A percentile compares a stretch with the other conserved stretches of the same genome.
phyloP scores from a whole-genome alignment of 257 asterid genomes.

The Lavandula angustifolia region DNA sequence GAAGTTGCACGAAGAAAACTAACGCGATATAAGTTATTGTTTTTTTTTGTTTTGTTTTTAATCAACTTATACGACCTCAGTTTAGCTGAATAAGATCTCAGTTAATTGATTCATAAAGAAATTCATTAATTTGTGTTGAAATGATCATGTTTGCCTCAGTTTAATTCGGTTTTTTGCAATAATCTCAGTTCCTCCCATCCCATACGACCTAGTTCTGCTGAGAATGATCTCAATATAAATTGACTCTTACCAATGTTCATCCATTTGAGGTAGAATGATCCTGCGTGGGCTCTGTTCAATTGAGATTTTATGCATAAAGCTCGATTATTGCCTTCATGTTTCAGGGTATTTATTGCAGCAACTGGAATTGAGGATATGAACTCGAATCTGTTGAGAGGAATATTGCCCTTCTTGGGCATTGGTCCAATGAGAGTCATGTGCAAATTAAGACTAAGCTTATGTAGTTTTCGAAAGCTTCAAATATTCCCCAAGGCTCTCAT shows the following conservation, averaged over 20 bases:
- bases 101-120: neutral
- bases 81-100: neutral
- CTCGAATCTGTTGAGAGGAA: neutral
- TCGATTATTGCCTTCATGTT: conserved; percentile 23
- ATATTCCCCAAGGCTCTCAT: conserved; percentile 34
- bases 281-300: neutral
- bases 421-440: conserved; percentile 38
- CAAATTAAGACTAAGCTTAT: conserved; percentile 26
- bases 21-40: neutral
- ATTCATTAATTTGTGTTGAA: neutral
- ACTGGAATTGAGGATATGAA: conserved; percentile 14
- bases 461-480: conserved; percentile 33
- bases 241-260: neutral
- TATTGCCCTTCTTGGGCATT: conserved; percentile 15
- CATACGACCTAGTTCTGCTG: neutral
- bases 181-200: conserved; percentile 11
- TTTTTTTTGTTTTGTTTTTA: neutral
- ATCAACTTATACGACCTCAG: neutral
- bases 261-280: neutral
- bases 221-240: neutral
- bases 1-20: neutral
- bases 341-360: conserved; percentile 26
- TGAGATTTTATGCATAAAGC: neutral
- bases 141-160: neutral
- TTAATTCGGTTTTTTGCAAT: neutral